These are phyloP conservation scores for Pontederia paniculata DNA, from an alignment of 176 grass and related monocot genomes.

Conservation along the genomic window DNA sequence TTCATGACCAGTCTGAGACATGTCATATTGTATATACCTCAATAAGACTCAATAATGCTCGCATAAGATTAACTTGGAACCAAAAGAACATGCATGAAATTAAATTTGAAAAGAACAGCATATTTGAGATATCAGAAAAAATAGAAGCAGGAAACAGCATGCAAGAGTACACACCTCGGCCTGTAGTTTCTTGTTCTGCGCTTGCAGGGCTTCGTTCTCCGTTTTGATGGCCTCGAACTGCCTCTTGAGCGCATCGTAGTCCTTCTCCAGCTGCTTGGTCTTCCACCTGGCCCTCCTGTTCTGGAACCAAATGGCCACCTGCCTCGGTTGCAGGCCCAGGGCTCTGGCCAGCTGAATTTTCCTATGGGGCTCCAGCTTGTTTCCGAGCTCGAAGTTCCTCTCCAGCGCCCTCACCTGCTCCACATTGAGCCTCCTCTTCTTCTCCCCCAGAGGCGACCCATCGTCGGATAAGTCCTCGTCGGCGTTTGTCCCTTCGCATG, in stretches of 20 bases:
- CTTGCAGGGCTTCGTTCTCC: slow-evolving; percentile 6
- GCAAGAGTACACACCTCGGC: slow-evolving; percentile 3
- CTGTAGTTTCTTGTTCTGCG: slow-evolving; percentile 12
- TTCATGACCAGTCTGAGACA: not conserved
- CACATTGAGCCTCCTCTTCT: slow-evolving; percentile 15
- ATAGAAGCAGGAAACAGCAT: not conserved
- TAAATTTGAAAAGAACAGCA: not conserved
- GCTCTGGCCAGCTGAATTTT: slow-evolving; percentile 13
- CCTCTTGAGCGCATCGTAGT: slow-evolving; percentile 9
- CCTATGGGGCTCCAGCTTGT: slow-evolving; percentile 21
- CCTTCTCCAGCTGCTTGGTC: slow-evolving; percentile 22
- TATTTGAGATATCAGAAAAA: not conserved
- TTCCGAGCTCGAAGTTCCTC: slow-evolving; percentile 20
- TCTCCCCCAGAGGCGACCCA: slow-evolving; percentile 7
- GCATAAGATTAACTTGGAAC: not conserved
- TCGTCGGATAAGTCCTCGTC: slow-evolving; percentile 10
- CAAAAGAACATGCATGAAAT: too few species aligned
- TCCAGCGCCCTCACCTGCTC: slow-evolving; percentile 16
- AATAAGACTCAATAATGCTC: not conserved
- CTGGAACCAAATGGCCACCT: slow-evolving; percentile 24
- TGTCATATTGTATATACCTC: not conserved
- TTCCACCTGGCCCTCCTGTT: slow-evolving; percentile 18
- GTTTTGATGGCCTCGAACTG: slow-evolving; percentile 17
- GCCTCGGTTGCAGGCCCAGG: slow-evolving; percentile 17
- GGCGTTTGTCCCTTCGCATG: not conserved